Evolutionary conservation across 1,284 basidiomycete species (phyloP).

Genomic region (Leccinum brunneo-olivaceum): DNA sequence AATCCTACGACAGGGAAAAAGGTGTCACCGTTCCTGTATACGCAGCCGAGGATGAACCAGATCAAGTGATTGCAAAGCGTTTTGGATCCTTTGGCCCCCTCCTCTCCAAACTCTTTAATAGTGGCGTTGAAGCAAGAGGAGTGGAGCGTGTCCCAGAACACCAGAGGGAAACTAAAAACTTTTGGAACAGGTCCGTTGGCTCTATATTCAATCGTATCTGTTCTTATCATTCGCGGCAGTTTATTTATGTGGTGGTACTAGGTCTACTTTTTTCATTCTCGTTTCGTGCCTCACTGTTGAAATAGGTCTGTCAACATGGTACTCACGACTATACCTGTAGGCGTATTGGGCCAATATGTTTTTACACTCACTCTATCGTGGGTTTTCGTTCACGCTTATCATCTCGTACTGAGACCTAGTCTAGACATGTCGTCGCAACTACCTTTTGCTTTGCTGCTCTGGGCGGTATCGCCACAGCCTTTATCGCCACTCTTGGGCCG

Average conservation of each 20-base stretch:
- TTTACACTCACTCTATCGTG: conserved; percentile 47
- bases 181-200: conserved; percentile 42
- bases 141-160: conserved; percentile 47
- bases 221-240: conserved; percentile 25
- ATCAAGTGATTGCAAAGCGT: conserved; percentile 30
- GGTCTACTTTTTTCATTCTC: conserved; percentile 6
- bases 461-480: conserved; percentile 38
- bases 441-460: conserved; percentile 41
- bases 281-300: conserved; percentile 2
- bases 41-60: conserved; percentile 25
- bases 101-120: conserved; percentile 36
- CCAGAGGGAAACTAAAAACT: conserved; percentile 39
- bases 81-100: conserved; percentile 35
- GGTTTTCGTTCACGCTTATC: conserved; percentile 13
- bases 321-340: conserved; percentile 51
- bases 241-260: conserved; percentile 47
- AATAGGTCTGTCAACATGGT: conserved; percentile 43
- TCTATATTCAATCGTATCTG: conserved; percentile 2
- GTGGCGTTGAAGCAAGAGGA: conserved; percentile 45
- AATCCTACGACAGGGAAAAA: conserved; percentile 21
- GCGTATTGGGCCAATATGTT: conserved; percentile 46
- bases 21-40: neutral
- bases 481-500: conserved; percentile 57
- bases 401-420: neutral
- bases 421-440: conserved; percentile 38